Base-by-base conservation (phyloP, 2,329 filamentous ascomycete genomes). In the Fusarium ramigenum region DNA sequence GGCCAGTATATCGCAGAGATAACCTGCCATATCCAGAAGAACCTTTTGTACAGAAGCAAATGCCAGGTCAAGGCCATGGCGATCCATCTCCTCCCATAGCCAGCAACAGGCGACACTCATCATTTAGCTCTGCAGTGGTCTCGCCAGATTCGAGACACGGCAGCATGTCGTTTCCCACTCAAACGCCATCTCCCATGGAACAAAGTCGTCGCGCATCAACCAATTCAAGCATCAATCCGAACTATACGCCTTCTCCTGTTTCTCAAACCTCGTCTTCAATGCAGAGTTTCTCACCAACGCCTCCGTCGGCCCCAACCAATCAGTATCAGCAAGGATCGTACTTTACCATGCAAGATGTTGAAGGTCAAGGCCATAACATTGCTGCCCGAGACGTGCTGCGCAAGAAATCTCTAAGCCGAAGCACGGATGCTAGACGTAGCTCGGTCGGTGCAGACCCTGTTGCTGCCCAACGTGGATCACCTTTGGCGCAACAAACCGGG, bases 161-260 rank as follows among this genome's bases (percentile, higher is more conserved):
- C 9, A 79, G 78, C 28, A 71, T 78, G 30, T 78, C 80, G 5
- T 77, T 64, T 42, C 61, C 75, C 14, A 16, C 75, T 2, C 75
- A 80, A 47, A 80, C 78, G 2, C 80, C 79, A 3, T 81, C 80
- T 0, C 80, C 80, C 0, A 72, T 79, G 58, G 78, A 80, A 19
- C 60, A 61, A 16, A 73, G 65, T 36, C 73, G 77, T 10, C 74
- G 72, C 23, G 73, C 43, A 49, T 69, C 66, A 36, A 49, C 44
- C 49, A 78, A 75, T 21, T 80, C 73, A 12, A 62, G 28, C 36
- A 53, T 50, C 28, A 73, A 53, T 14, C 66, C 47, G 21, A 72
- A 62, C 49, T 76, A 67, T 19, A 62, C 77, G 14, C 72, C 78
- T 10, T 79, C 77, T 21, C 78, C 78, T 8, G 60, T 77, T 6